Percentiles rank a stretch among this genome's conserved stretches.
phyloP scores from a whole-genome alignment of 805 yeast species.

The Barnettozyma botsteinii region DNA sequence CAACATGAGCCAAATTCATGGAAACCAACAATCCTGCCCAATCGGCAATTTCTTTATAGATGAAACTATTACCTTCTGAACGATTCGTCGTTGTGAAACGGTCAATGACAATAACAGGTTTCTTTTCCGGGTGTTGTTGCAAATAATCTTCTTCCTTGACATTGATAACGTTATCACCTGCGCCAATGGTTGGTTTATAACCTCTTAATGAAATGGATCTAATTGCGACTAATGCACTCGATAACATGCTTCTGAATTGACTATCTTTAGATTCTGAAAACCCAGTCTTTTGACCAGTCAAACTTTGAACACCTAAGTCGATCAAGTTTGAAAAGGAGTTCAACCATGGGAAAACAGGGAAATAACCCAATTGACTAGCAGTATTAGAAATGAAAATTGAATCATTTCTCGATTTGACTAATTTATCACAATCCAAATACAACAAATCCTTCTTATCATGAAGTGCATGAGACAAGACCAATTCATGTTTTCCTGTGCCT shows the following conservation, averaged over 20 bases:
- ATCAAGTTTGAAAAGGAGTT: conserved; percentile 70
- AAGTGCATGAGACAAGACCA: conserved; percentile 65
- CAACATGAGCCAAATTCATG: conserved; percentile 82
- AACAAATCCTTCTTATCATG: conserved; percentile 55
- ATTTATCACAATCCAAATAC: conserved; percentile 70
- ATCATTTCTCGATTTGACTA: conserved; percentile 72
- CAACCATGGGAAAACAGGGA: conserved; percentile 91
- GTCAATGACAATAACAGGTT: conserved; percentile 82
- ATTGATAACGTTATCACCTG: conserved; percentile 27
- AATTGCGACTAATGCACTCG: conserved; percentile 67
- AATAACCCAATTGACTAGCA: conserved; percentile 80
- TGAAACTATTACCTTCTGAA: conserved; percentile 55
- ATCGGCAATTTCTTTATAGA: conserved; percentile 71
- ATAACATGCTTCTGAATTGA: conserved; percentile 75
- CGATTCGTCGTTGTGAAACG: conserved; percentile 54
- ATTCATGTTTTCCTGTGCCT: conserved; percentile 88
- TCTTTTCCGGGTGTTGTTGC: conserved; percentile 77
- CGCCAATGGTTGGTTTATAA: conserved; percentile 30
- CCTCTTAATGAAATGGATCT: conserved; percentile 53
- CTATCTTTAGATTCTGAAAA: conserved; percentile 76
- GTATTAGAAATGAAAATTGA: conserved; percentile 58
- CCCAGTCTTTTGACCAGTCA: conserved; percentile 93
- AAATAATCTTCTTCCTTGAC: conserved; percentile 75
- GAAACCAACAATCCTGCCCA: conserved; percentile 82
- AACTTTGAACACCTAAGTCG: conserved; percentile 82